Evolutionary conservation across 169 alveolate genomes (phyloP).

Genomic region (Babesia caballi): DNA sequence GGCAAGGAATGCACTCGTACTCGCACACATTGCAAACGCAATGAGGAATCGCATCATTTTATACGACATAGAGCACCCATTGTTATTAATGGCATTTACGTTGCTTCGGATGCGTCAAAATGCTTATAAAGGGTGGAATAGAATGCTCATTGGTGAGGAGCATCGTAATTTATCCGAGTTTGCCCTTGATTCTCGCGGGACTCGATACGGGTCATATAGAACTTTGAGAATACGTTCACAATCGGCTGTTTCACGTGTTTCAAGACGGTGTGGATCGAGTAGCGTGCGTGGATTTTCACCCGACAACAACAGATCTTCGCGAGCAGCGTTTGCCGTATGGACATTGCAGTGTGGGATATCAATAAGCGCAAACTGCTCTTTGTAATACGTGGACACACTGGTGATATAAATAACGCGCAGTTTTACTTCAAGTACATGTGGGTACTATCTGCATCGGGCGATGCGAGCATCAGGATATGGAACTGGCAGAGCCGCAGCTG

Average conservation of each 20-base stretch:
- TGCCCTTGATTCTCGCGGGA: slow-evolving; percentile 90
- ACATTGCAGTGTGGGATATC: slow-evolving; percentile 92
- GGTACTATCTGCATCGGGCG: slow-evolving; percentile 94
- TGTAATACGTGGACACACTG: slow-evolving; percentile 92
- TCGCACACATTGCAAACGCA: too few relatives aligned
- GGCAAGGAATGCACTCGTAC: too few relatives aligned
- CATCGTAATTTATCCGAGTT: slow-evolving; percentile 90
- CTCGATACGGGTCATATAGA: slow-evolving; percentile 93
- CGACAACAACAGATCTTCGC: slow-evolving; percentile 91
- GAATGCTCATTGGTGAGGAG: slow-evolving; percentile 94
- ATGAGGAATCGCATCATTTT: too few relatives aligned
- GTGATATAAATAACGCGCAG: slow-evolving; percentile 92
- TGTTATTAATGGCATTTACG: too few relatives aligned
- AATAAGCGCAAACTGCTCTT: slow-evolving; percentile 89
- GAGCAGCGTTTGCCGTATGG: slow-evolving; percentile 94
- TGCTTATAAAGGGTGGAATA: slow-evolving; percentile 68
- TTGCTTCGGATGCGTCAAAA: not conserved
- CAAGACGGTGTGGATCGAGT: slow-evolving; percentile 96
- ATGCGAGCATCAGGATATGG: slow-evolving; percentile 95
- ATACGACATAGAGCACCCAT: too few relatives aligned
- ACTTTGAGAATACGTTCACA: slow-evolving; percentile 89
- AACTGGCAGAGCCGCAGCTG: slow-evolving; percentile 93
- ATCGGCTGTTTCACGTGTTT: slow-evolving; percentile 79
- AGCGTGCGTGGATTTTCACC: slow-evolving; percentile 91
- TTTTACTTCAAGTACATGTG: slow-evolving; percentile 94